Base-by-base conservation (phyloP, 345 rosid genomes). In the Noccaea bulbosa region DNA sequence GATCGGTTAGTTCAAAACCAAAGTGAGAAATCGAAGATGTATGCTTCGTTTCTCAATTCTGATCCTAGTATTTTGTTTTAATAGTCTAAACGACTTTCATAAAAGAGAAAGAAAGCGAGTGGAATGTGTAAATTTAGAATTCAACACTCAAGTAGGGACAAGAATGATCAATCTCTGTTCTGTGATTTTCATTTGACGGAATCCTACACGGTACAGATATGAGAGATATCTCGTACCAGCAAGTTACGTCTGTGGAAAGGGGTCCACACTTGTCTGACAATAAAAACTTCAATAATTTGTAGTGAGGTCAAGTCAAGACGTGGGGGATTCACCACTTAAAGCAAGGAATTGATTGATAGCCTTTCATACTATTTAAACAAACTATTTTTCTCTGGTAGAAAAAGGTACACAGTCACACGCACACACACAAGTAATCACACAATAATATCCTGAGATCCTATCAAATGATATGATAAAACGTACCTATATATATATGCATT, bases 301-400 rank as follows among this genome's bases (percentile, higher is more conserved):
- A 37, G 69, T 68, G 64, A 61, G 24, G 73, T 74, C 69, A 61
- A 60, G 27, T 61, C 63, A 51, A 48, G 69, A 75, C 78, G 69
- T 75, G 78, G 57, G 78, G 57, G 59, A 45, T 17, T 67, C 78
- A 75, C 74, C 52, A 68, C 74, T 68, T 52, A 24, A 22, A 68
- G 44, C 51, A 8, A 17, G 43, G 69, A n/a, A 32, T 61, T 75
- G 64, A 60, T 67, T 74, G 63, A 53, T 62, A 59, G 34, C 67
- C 12, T 43, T 58, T 67, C 61, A 8, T 59, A 51, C 30, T 1
- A 27, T 1, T 27, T 57, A 65, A 50, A 40, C 61, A 54, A 55
- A 47, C 7, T 8, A 8, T 24, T 38, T 9, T 30, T 27, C 24
- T 9, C 10, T 14, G 35, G 76, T 72, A 63, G 45, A 54, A 62